Evolutionary conservation across 805 yeast genomes (phyloP).

Genomic region (Myxozyma neotropica): DNA sequence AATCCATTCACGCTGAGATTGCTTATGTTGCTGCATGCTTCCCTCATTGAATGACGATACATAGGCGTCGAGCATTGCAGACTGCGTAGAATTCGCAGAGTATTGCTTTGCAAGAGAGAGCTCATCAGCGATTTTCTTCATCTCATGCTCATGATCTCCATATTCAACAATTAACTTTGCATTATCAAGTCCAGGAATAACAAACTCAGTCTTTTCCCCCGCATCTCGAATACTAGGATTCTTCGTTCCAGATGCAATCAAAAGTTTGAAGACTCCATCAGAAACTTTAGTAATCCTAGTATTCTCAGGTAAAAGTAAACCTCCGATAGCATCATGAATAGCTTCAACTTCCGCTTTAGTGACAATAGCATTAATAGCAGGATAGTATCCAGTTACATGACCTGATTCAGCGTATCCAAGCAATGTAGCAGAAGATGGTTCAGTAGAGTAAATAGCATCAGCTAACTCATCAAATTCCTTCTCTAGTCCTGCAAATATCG

Average conservation of each 20-base stretch:
- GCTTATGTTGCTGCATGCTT: conserved; percentile 79
- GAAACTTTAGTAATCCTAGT: conserved; percentile 66
- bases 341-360: conserved; percentile 65
- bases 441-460: conserved; percentile 53
- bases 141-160: conserved; percentile 77
- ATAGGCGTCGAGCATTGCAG: conserved; percentile 65
- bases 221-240: conserved; percentile 12
- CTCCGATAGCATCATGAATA: conserved; percentile 66
- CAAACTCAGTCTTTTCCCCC: conserved; percentile 41
- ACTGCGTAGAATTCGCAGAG: conserved; percentile 75
- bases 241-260: conserved; percentile 59
- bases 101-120: conserved; percentile 58
- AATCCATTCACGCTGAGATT: conserved; percentile 85
- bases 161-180: conserved; percentile 58
- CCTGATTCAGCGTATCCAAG: conserved; percentile 81
- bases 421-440: conserved; percentile 52
- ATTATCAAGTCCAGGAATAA: conserved; percentile 44
- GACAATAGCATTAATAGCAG: conserved; percentile 45
- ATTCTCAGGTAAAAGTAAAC: conserved; percentile 72
- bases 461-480: conserved; percentile 40
- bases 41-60: conserved; percentile 75
- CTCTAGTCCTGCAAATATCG: conserved; percentile 44
- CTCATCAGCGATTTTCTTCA: conserved; percentile 58
- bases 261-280: conserved; percentile 54
- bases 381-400: conserved; percentile 74